Evolutionary conservation across 495 filamentous ascomycete species (phyloP), one percentile per base, ranked within the genome.

Genomic region (Hypoxylon trugodes): DNA sequence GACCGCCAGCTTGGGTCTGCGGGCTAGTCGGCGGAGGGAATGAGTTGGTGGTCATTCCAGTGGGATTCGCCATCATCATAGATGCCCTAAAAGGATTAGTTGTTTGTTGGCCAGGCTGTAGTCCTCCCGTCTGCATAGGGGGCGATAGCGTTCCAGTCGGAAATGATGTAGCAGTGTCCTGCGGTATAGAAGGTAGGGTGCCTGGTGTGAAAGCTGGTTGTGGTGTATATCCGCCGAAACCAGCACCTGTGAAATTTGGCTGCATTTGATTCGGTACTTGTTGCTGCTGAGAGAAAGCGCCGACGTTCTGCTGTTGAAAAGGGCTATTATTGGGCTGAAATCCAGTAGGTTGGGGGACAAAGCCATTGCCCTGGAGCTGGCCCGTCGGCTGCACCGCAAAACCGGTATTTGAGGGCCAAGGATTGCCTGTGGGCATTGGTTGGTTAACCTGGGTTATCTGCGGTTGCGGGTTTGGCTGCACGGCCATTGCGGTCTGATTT

Each of bases 41-140:
- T 9, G 59, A 35, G 19, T 66, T 69, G 65, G 66, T 61, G 50
- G 73, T 65, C 15, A 74, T 69, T 61, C 73, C 79, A 69, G 71
- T 87, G 76, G 70, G 78, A 71, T 71, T 78, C 51, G 78, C 81
- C 70, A 88, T 76, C 78, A 95, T 78, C 85, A 92, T 91, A 2
- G 91, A 95, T 69, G 91, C 89, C 33, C 93, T 84, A 80, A 96
- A 97, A 3, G 93, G 93, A 72, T 97, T 97, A 2, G 91, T 93
- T 9, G 78, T 83, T 56, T 89, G 89, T 46, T 83, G 77, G 3
- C 74, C 72, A 0, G 76, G 68, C 24, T 77, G 79, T 30, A 85
- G 79, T 12, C 79, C 78, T 1, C 79, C 79, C 4, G 69, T 72
- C 46, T 73, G 70, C 68, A 70, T 68, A 16, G 68, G 74, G 68